These are phyloP conservation scores for Solanum chiquidenum DNA, from an alignment of 257 asterid genomes.

Conservation along the genomic window DNA sequence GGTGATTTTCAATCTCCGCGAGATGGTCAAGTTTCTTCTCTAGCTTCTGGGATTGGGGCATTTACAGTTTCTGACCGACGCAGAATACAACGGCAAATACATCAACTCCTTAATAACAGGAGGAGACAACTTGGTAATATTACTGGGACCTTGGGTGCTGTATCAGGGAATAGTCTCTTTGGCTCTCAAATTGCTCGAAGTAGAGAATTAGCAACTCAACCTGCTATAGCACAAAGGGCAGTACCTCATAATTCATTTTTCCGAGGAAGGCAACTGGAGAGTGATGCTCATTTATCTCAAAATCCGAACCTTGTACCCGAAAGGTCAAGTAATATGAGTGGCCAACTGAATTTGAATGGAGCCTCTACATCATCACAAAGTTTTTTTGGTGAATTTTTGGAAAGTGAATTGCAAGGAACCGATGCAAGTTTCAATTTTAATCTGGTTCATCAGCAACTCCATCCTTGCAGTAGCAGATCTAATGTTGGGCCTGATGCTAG, in stretches of 20 bases:
- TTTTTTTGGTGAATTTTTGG: conserved; percentile 25
- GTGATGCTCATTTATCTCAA: conserved; percentile 8
- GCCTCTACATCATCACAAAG: conserved; percentile 52
- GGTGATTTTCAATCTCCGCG: conserved; percentile 40
- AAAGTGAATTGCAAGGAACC: conserved; percentile 29
- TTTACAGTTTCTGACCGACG: conserved; percentile 55
- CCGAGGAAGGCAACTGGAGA: conserved; percentile 28
- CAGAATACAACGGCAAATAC: conserved; percentile 66
- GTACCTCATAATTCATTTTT: conserved; percentile 17
- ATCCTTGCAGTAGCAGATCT: conserved; percentile 43
- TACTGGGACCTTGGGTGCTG: conserved; percentile 9
- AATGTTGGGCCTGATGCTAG: conserved; percentile 35
- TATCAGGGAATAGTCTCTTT: conserved; percentile 21
- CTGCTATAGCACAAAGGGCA: conserved; percentile 12
- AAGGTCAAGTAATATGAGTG: conserved; percentile 33
- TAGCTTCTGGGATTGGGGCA: conserved; percentile 46
- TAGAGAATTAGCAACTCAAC: conserved; percentile 26
- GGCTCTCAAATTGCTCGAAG: conserved; percentile 34
- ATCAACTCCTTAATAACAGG: conserved; percentile 36
- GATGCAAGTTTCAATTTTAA: conserved; percentile 28
- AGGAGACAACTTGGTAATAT: conserved; percentile 30
- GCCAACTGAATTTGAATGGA: conserved; percentile 24
- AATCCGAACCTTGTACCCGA: conserved; percentile 23
- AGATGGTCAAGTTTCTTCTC: conserved; percentile 40
- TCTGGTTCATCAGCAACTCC: conserved; percentile 47